Conservation (phyloP, 1,284 basidiomycete species). For the Apiotrichum veenhuisii region DNA sequence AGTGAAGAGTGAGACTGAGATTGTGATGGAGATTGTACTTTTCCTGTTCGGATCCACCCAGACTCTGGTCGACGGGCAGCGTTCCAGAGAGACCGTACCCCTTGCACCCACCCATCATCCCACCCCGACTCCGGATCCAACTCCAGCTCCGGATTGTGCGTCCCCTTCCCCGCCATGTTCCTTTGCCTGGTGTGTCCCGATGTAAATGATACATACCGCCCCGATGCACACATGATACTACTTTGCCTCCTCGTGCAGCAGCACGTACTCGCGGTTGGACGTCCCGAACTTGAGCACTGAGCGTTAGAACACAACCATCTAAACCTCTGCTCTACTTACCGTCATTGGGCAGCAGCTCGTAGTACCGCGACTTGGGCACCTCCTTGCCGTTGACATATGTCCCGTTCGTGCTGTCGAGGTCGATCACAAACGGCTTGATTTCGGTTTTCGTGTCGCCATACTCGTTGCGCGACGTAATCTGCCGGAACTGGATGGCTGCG, state of each 20-base stretch:
- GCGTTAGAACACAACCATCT: background rate
- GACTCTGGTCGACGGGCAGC: too few species aligned
- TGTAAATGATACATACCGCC: background rate
- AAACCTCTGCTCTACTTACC: slow-evolving; percentile 62
- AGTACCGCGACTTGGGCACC: slow-evolving; percentile 83
- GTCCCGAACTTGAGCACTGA: slow-evolving; percentile 87
- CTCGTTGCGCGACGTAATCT: slow-evolving; percentile 80
- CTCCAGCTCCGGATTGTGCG: too few species aligned
- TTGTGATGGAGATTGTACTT: too few species aligned
- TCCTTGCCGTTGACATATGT: slow-evolving; percentile 83
- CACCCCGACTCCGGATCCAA: too few species aligned
- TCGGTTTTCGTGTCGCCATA: slow-evolving; percentile 71
- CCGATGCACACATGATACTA: background rate
- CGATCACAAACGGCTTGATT: slow-evolving; percentile 93
- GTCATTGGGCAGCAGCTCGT: slow-evolving; percentile 81
- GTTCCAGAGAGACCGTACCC: too few species aligned
- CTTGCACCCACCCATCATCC: too few species aligned
- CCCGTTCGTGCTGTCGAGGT: slow-evolving; percentile 94
- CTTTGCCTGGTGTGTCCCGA: background rate
- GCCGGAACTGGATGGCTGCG: slow-evolving; percentile 90
- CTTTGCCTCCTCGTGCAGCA: slow-evolving; percentile 67
- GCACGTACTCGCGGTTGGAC: slow-evolving; percentile 80
- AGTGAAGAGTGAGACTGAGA: too few species aligned
- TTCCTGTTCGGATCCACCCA: too few species aligned
- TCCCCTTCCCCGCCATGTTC: background rate